Conservation (phyloP, 2,329 filamentous ascomycete species). For the Penicillium glabrum region DNA sequence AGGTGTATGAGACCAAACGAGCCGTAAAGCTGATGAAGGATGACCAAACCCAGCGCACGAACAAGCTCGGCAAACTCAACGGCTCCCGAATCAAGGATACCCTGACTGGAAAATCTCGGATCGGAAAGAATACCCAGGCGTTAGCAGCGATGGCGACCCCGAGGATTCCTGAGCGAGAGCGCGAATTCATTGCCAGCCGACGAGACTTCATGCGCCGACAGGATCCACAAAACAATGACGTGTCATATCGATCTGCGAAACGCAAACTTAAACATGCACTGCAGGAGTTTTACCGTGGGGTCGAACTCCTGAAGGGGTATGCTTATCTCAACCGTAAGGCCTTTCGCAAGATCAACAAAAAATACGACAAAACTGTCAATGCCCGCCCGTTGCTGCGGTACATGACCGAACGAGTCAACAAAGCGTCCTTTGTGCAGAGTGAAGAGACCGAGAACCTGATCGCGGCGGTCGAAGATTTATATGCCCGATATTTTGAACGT, state of each 20-base stretch:
- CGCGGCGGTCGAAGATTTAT: slow-evolving; percentile 80
- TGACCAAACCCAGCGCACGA: slow-evolving; percentile 18
- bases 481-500: slow-evolving; percentile 89
- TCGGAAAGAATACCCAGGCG: slow-evolving; percentile 59
- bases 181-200: slow-evolving; percentile 30
- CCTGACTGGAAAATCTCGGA: slow-evolving; percentile 46
- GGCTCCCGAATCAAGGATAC: slow-evolving; percentile 38
- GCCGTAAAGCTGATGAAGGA: slow-evolving; percentile 21
- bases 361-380: slow-evolving; percentile 89
- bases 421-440: slow-evolving; percentile 87
- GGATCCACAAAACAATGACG: slow-evolving; percentile 52
- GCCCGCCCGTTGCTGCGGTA: slow-evolving; percentile 76
- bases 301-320: slow-evolving; percentile 91
- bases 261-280: slow-evolving; percentile 86
- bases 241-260: slow-evolving; percentile 85
- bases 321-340: slow-evolving; percentile 86
- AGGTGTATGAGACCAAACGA: slow-evolving; percentile 58
- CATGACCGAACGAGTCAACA: slow-evolving; percentile 88
- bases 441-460: slow-evolving; percentile 80
- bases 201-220: slow-evolving; percentile 53
- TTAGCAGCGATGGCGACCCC: slow-evolving; percentile 47
- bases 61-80: slow-evolving; percentile 24
- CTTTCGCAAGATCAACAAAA: slow-evolving; percentile 97
- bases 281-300: slow-evolving; percentile 87
- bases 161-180: slow-evolving; percentile 30